Conservation (phyloP, 768 basidiomycete genomes). For the Calocera cornea region DNA sequence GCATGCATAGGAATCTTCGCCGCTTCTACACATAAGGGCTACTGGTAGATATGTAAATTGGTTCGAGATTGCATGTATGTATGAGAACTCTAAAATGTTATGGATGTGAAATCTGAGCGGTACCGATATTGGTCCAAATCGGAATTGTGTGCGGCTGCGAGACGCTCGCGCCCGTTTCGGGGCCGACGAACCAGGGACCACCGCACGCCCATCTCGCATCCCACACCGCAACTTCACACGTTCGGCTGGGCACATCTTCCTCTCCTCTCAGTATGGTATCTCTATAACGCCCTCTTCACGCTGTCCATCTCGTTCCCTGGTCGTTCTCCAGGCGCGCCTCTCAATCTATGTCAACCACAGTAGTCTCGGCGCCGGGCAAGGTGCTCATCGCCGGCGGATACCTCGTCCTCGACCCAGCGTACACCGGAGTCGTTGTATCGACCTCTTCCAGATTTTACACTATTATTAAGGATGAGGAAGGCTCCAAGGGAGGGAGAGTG, state of each 20-base stretch:
- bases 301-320: background rate
- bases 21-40: too few relatives aligned
- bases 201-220: background rate
- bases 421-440: constrained; percentile 77
- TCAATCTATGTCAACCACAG: constrained; percentile 31
- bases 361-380: constrained; percentile 88
- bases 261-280: background rate
- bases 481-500: constrained; percentile 33
- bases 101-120: too few relatives aligned
- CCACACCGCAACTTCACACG: background rate
- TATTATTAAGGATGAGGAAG: constrained; percentile 35
- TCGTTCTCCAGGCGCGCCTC: background rate
- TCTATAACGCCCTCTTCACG: background rate
- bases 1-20: too few relatives aligned
- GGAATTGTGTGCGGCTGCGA: too few relatives aligned
- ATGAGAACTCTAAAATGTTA: too few relatives aligned
- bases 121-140: too few relatives aligned
- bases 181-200: background rate
- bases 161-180: background rate
- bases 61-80: too few relatives aligned
- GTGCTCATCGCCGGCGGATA: constrained; percentile 93
- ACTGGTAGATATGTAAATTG: too few relatives aligned
- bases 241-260: background rate
- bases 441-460: constrained; percentile 93
- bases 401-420: constrained; percentile 80